Evolutionary conservation across 306 rosid species (phyloP), one percentile per base, ranked within the genome.

Genomic region (Cucurbita moschata): DNA sequence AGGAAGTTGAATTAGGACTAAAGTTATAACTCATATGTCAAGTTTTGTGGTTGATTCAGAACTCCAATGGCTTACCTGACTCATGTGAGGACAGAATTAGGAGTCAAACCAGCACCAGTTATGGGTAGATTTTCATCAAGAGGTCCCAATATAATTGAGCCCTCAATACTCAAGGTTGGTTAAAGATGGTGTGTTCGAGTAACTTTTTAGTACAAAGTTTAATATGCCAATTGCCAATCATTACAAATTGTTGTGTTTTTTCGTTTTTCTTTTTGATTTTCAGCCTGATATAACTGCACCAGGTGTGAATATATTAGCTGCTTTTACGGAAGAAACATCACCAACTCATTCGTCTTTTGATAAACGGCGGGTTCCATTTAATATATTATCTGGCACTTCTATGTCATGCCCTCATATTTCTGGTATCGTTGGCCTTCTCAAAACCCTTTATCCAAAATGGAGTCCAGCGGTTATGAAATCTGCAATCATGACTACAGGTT

Each of bases 41-140:
- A 2, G 35, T 30, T 50, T 12, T 46, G 5, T 10, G 16, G 74
- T 23, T 30, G 14, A 23, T 23, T 52, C 76, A 89, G 94, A 77
- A 75, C 4, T 51, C 92, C 97, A 0, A 1, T 50, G 72, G 92
- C 94, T 68, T 73, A 23, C 79, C 72, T 89, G 26, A 80, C 86
- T 65, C 68, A 3, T 0, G 83, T 64, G 42, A 76, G 39, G 63
- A 88, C 96, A 14, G 49, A 66, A 53, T 4, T 86, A 5, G 86
- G 78, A 30, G 5, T 5, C 35, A 79, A 81, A 44, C 85, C 88
- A 57, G 73, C 92, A 40, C 97, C 97, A 23, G 0, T 46, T 19
- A n/a, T 92, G 74, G 92, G 90, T 72, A 1, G 83, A 21, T 89
- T 89, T 83, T 92, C 97, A 19, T 82, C 94, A 26, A 85, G 96